A percentile compares a stretch with the other conserved stretches of the same genome.
Conservation (phyloP, 805 yeast genomes). For the Brettanomyces naardenensis region DNA sequence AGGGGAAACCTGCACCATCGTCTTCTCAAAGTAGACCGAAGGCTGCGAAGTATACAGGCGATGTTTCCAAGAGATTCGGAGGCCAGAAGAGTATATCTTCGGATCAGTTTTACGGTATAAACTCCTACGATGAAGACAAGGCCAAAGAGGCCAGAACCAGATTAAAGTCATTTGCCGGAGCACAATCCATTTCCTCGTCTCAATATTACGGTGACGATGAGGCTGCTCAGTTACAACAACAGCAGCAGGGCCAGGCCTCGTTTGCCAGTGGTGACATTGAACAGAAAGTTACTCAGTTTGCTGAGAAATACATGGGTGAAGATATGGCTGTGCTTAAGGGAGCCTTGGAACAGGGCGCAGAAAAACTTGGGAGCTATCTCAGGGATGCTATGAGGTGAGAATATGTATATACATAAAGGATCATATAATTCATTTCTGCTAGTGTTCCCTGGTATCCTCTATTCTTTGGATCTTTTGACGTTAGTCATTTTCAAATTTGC, state of each 20-base stretch:
- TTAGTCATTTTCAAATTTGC: no score
- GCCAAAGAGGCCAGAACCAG: slow-evolving; percentile 78
- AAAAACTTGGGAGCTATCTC: slow-evolving; percentile 66
- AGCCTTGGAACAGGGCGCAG: slow-evolving; percentile 91
- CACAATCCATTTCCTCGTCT: slow-evolving; percentile 85
- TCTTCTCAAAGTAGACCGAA: slow-evolving; percentile 17
- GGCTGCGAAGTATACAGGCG: slow-evolving; percentile 55
- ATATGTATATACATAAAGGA: not conserved
- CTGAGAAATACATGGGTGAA: slow-evolving; percentile 66
- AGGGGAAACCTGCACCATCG: slow-evolving; percentile 32
- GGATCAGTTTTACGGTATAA: slow-evolving; percentile 89
- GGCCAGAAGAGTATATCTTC: slow-evolving; percentile 91
- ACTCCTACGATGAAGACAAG: slow-evolving; percentile 68
- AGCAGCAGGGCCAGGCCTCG: slow-evolving; percentile 1
- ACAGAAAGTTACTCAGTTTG: slow-evolving; percentile 47
- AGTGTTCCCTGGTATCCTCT: no score
- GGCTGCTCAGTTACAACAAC: slow-evolving; percentile 18
- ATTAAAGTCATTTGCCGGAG: slow-evolving; percentile 73
- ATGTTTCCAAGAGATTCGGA: slow-evolving; percentile 72
- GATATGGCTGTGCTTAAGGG: slow-evolving; percentile 85
- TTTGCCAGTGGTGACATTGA: slow-evolving; percentile 38
- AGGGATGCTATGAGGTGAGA: slow-evolving; percentile 65
- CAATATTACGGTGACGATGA: slow-evolving; percentile 81
- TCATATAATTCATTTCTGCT: not conserved
- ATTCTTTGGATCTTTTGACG: no score